Base-by-base conservation (phyloP, 2,329 filamentous ascomycete species). In the Cytospora piceae region DNA sequence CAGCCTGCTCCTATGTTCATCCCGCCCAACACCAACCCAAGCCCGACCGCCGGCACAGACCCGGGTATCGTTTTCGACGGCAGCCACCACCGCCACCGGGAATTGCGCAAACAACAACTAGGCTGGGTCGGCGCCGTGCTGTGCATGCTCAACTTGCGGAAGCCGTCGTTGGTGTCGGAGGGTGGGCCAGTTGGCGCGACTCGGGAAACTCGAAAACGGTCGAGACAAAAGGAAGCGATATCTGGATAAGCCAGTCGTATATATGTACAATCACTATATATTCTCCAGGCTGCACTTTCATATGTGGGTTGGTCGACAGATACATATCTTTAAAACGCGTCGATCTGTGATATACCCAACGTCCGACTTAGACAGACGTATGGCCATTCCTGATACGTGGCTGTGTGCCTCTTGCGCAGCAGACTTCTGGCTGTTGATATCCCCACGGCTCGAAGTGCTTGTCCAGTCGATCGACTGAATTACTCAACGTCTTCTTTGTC, bases 91-190 rank as follows among this genome's bases (percentile, higher is more conserved):
- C 71, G 70, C 58, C 74, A 71, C 0, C 76, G 70, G 69, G 77
- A 75, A 9, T 83, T 81, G 81, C 75, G 73, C 58, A 78, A 75
- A 61, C 73, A 77, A 61, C 73, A 78, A 72, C 70, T 84, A 11
- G 82, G 82, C 1, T 84, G 82, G 82, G 59, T 67, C 24, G 82
- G 82, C 2, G 82, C 82, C 0, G 74, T 77, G 39, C 80, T 78
- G 74, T 76, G 77, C 63, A 76, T 80, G 34, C 72, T 77, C 49
- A 74, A 77, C 58, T 77, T 75, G 67, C 54, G 65, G 52, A 70
- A 64, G 59, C 70, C 63, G 31, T 64, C 67, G n/a, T 66, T 66
- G 37, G 60, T 62, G 29, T 67, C 67, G n/a, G 64, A 68, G 27
- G 69, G 72, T 27, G 58, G 70, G n/a, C 71, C 72, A 0, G 37